phyloP scores from a whole-genome alignment of 2,329 filamentous ascomycete genomes.

The Phoma sp. region DNA sequence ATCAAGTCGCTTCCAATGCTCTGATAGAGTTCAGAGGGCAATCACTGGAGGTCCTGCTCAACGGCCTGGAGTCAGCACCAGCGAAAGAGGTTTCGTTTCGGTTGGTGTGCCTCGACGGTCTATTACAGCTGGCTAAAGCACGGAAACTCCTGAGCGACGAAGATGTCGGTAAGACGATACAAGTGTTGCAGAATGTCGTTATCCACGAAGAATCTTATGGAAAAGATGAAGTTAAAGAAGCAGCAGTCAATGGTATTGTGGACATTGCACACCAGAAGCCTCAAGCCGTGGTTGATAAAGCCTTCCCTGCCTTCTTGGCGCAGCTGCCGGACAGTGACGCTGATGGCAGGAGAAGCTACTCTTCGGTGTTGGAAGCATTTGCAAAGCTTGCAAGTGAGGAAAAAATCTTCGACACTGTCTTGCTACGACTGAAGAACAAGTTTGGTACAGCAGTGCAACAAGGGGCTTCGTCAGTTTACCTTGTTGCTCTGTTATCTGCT shows the following conservation, averaged over 20 bases:
- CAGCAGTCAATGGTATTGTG: conserved; percentile 65
- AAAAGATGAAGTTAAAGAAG: conserved; percentile 64
- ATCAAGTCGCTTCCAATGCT: conserved; percentile 43
- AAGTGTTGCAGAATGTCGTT: conserved; percentile 67
- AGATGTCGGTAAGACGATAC: conserved; percentile 60
- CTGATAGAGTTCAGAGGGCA: conserved; percentile 52
- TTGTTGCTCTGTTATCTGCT: conserved; percentile 66
- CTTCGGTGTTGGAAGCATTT: conserved; percentile 67
- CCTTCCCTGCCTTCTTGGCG: conserved; percentile 71
- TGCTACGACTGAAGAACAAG: conserved; percentile 69
- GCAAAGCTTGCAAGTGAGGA: conserved; percentile 69
- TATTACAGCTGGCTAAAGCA: conserved; percentile 53
- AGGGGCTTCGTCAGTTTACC: conserved; percentile 60
- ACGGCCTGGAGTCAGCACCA: conserved; percentile 54
- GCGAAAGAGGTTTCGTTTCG: conserved; percentile 60
- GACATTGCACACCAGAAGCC: conserved; percentile 69
- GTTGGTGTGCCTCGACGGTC: conserved; percentile 53
- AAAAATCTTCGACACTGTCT: conserved; percentile 69
- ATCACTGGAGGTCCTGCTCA: conserved; percentile 52
- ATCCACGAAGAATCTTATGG: conserved; percentile 65
- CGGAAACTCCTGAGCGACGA: conserved; percentile 52
- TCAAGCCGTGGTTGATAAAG: conserved; percentile 68
- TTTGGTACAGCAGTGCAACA: conserved; percentile 64
- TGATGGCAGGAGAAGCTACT: conserved; percentile 57
- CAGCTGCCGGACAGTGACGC: conserved; percentile 65